Conservation (phyloP, 495 filamentous ascomycete species). For the Xylaria longipes region DNA sequence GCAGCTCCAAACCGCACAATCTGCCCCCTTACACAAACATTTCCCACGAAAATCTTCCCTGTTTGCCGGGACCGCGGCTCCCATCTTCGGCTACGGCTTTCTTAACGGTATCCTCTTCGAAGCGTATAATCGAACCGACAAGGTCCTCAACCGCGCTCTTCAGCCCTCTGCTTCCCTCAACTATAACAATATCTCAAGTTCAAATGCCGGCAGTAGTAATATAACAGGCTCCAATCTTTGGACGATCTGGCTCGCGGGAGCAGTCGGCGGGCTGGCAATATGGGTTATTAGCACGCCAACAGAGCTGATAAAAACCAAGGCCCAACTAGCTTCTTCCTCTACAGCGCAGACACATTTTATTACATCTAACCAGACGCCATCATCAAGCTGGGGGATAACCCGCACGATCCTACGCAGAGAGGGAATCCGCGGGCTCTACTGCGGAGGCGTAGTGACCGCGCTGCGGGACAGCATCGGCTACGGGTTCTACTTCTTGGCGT, state of each 20-base stretch:
- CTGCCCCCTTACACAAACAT: constrained; percentile 32
- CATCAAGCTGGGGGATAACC: constrained; percentile 66
- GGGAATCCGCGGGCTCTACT: constrained; percentile 75
- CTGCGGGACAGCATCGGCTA: constrained; percentile 85
- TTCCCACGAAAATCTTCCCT: constrained; percentile 44
- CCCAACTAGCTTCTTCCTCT: constrained; percentile 61
- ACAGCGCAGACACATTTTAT: background rate
- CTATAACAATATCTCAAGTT: background rate
- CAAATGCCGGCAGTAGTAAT: background rate
- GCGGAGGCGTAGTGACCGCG: constrained; percentile 78
- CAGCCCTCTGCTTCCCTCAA: constrained; percentile 35
- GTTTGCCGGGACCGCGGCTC: constrained; percentile 72
- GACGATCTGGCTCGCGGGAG: constrained; percentile 77
- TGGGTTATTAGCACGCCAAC: constrained; percentile 84
- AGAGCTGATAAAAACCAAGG: constrained; percentile 85
- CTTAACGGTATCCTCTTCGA: constrained; percentile 88
- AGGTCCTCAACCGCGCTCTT: constrained; percentile 56
- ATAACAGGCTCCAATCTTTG: constrained; percentile 42
- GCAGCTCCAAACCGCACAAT: constrained; percentile 67
- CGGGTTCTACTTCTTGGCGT: constrained; percentile 93
- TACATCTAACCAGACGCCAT: background rate
- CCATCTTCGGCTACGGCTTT: constrained; percentile 85
- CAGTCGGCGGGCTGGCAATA: constrained; percentile 76
- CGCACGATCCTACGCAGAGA: constrained; percentile 63
- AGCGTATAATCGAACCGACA: constrained; percentile 79